Percentiles rank a stretch among this genome's conserved stretches.
Evolutionary conservation across 192 early-diverging fungal species (phyloP).

Genomic region (Glomus cerebriforme): DNA sequence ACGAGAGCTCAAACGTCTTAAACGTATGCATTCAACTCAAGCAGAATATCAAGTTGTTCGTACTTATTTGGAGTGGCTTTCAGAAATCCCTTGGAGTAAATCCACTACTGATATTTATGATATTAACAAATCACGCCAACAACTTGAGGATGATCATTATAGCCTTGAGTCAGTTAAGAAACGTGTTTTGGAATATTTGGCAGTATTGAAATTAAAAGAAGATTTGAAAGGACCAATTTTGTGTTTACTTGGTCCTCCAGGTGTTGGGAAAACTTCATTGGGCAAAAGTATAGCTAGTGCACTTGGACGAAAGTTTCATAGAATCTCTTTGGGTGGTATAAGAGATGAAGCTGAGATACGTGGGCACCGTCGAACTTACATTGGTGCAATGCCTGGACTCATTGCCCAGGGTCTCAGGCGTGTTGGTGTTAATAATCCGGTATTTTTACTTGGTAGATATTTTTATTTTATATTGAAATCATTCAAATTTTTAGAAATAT

Average conservation of each 20-base stretch:
- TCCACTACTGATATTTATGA: slow-evolving; percentile 63
- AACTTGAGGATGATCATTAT: slow-evolving; percentile 81
- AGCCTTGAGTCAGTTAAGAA: slow-evolving; percentile 81
- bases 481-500: background rate
- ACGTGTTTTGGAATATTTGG: slow-evolving; percentile 80
- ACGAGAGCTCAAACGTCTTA: slow-evolving; percentile 68
- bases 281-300: slow-evolving; percentile 80
- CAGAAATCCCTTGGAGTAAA: slow-evolving; percentile 76
- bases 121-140: slow-evolving; percentile 61
- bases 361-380: slow-evolving; percentile 85
- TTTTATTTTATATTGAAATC: background rate
- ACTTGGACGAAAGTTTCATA: slow-evolving; percentile 76
- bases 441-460: slow-evolving; percentile 67
- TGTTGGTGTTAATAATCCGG: slow-evolving; percentile 76
- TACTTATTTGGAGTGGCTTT: slow-evolving; percentile 77
- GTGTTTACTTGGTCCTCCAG: slow-evolving; percentile 66
- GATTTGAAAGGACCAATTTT: slow-evolving; percentile 78
- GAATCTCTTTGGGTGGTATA: slow-evolving; percentile 82
- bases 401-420: slow-evolving; percentile 74
- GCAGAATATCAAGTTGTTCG: slow-evolving; percentile 78
- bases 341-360: slow-evolving; percentile 88
- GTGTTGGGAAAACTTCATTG: slow-evolving; percentile 81
- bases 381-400: slow-evolving; percentile 81
- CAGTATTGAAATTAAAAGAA: slow-evolving; percentile 75
- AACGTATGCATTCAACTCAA: slow-evolving; percentile 69